Conservation (phyloP, 176 grass and related monocot species). For the Eragrostis nindensis region DNA sequence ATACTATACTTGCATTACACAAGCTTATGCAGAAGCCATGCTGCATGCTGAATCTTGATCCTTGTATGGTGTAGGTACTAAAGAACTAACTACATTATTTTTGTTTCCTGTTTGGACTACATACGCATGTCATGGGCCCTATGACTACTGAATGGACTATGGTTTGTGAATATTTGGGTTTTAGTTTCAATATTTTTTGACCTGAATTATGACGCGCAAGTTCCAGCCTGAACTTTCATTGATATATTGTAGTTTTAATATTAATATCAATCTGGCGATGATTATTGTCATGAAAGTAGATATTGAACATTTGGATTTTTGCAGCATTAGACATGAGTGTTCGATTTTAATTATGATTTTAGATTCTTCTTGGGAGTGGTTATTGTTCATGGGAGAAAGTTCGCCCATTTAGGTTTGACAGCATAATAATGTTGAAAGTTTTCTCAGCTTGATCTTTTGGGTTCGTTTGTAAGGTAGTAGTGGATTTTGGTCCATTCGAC, state of each 20-base stretch:
- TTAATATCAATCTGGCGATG: not conserved
- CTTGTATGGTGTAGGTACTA: not conserved
- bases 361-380: not conserved
- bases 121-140: no score
- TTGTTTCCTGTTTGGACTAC: no score
- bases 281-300: constrained; percentile 17
- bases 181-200: not conserved
- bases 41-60: not conserved
- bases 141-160: no score
- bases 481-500: not conserved
- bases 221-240: no score
- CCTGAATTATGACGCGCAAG: no score
- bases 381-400: constrained; percentile 12
- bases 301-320: constrained; percentile 4
- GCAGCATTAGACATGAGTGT: not conserved
- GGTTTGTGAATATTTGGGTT: not conserved
- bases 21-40: constrained; percentile 13
- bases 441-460: not conserved
- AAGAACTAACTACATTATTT: no score
- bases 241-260: no score
- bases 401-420: not conserved
- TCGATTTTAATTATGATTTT: not conserved
- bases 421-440: not conserved
- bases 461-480: not conserved
- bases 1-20: no score